Conservation (phyloP, 2,329 filamentous ascomycete species). For the Aureobasidium sp. region DNA sequence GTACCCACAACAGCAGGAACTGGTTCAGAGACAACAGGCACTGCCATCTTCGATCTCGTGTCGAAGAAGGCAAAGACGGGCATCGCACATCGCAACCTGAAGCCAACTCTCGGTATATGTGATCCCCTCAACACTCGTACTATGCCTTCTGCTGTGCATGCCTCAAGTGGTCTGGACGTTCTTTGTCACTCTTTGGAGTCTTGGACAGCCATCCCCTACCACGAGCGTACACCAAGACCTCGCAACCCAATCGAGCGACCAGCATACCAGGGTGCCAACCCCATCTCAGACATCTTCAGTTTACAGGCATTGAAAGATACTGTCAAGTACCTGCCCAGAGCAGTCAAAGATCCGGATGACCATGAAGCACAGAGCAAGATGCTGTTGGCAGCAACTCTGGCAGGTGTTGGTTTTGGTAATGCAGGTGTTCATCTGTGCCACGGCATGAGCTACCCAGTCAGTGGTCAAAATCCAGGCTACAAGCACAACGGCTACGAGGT, state of each 20-base stretch:
- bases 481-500: slow-evolving; percentile 81
- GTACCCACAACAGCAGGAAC: slow-evolving; percentile 82
- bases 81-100: slow-evolving; percentile 88
- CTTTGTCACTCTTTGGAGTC: slow-evolving; percentile 92
- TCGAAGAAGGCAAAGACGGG: slow-evolving; percentile 88
- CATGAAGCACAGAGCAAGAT: slow-evolving; percentile 89
- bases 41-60: slow-evolving; percentile 94
- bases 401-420: slow-evolving; percentile 94
- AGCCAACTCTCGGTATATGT: slow-evolving; percentile 85
- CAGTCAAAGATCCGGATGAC: slow-evolving; percentile 81
- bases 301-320: slow-evolving; percentile 74
- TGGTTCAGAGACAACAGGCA: slow-evolving; percentile 91
- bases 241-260: slow-evolving; percentile 83
- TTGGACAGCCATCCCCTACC: slow-evolving; percentile 95
- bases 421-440: slow-evolving; percentile 87
- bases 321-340: slow-evolving; percentile 84
- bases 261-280: slow-evolving; percentile 94
- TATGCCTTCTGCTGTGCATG: slow-evolving; percentile 92
- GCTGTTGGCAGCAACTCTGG: slow-evolving; percentile 87
- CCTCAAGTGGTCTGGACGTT: slow-evolving; percentile 85
- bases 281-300: slow-evolving; percentile 95
- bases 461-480: slow-evolving; percentile 87
- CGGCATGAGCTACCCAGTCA: slow-evolving; percentile 97
- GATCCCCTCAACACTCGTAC: slow-evolving; percentile 85
- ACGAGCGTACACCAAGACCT: slow-evolving; percentile 75